These are phyloP conservation scores for Tuber umbilicatum DNA, from an alignment of 495 filamentous ascomycete species.

Conservation along the genomic window DNA sequence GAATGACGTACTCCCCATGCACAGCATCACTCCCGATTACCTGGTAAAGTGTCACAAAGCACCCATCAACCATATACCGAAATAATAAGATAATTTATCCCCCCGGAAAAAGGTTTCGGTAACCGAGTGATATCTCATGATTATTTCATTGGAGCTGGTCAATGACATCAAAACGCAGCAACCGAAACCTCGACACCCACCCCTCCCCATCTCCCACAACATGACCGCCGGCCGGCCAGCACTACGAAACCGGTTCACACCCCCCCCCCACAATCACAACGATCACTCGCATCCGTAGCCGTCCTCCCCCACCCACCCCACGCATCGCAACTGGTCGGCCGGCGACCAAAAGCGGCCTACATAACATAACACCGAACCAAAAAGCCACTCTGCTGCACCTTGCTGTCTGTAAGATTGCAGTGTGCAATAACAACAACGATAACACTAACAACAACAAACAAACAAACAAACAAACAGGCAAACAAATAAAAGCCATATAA, in stretches of 20 bases:
- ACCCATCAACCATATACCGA: neutral
- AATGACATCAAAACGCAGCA: neutral
- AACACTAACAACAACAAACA: neutral
- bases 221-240: neutral
- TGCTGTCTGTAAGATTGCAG: neutral
- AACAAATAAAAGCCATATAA: neutral
- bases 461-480: neutral
- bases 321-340: neutral
- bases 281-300: neutral
- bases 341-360: neutral
- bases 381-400: neutral
- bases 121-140: neutral
- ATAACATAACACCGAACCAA: neutral
- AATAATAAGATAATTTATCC: neutral
- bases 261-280: neutral
- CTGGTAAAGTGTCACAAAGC: neutral
- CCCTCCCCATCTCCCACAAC: neutral
- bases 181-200: too few relatives aligned
- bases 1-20: neutral
- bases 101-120: neutral
- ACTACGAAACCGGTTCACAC: neutral
- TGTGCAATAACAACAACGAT: neutral
- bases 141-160: rapidly evolving
- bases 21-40: neutral
- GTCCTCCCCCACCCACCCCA: neutral